These are phyloP conservation scores for Byssochlamys sp. DNA, from an alignment of 2,329 filamentous ascomycete genomes.

Conservation along the genomic window DNA sequence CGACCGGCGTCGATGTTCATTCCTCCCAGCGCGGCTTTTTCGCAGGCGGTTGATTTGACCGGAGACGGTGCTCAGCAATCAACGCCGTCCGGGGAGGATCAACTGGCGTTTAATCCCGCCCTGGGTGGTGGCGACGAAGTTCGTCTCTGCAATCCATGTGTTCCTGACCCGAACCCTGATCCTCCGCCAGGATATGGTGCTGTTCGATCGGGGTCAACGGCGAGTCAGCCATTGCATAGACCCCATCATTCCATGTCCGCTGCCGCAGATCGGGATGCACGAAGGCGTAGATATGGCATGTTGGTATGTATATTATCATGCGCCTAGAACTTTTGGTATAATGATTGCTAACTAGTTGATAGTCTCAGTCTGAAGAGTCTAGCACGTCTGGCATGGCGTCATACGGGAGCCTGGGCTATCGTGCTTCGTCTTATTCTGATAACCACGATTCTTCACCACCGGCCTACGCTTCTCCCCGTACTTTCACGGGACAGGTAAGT, in stretches of 20 bases:
- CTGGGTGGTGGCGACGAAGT: constrained; percentile 59
- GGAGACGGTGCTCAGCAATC: constrained; percentile 25
- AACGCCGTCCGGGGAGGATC: constrained; percentile 13
- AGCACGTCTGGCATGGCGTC: constrained; percentile 5
- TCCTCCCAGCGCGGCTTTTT: constrained; percentile 33
- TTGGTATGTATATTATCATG: constrained; percentile 7
- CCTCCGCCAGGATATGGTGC: constrained; percentile 36
- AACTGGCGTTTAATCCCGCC: constrained; percentile 34
- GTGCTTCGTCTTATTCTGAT: constrained; percentile 4
- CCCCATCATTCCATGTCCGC: constrained; percentile 19
- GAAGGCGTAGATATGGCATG: constrained; percentile 9
- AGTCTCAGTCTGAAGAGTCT: constrained; percentile 7
- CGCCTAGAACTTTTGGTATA: neutral
- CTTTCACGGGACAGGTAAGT: constrained; percentile 2
- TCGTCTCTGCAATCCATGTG: constrained; percentile 62
- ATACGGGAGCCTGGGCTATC: constrained; percentile 10
- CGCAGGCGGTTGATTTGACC: constrained; percentile 40
- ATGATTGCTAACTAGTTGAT: neutral
- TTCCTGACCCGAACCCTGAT: constrained; percentile 57
- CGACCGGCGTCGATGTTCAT: constrained; percentile 34
- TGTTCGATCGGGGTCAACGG: constrained; percentile 10
- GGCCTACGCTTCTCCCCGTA: constrained; percentile 8
- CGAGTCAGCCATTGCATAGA: constrained; percentile 15
- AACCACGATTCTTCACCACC: constrained; percentile 7
- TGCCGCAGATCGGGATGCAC: constrained; percentile 6